Base-by-base conservation (phyloP, 2,329 filamentous ascomycete species). In the Didymella lethalis region DNA sequence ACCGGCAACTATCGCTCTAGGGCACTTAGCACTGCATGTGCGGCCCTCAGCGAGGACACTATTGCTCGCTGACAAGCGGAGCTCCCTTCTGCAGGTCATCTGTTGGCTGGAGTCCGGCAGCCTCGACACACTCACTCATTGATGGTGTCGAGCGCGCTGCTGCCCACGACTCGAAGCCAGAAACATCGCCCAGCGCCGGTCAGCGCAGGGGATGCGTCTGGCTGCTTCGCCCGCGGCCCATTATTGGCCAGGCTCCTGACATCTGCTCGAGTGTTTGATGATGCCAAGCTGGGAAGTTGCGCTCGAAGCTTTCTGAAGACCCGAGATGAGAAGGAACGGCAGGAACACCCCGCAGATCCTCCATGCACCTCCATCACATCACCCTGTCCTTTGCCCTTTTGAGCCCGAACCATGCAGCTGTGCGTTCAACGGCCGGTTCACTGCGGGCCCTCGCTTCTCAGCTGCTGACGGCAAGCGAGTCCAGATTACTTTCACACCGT, bases 301-400 rank as follows among this genome's bases (percentile, higher is more conserved):
- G 34, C 44, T 58, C 41, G 55, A 58, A 58, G 55, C 55, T 58
- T 58, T 57, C 50, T 51, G 34, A 29, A 52, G 29, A 29, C 48
- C 54, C 49, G 55, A 58, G 38, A 58, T 55, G 45, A 49, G 46
- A 12, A 56, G 46, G 45, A 32, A 40, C 50, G 23, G 28, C 34
- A 54, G 51, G 51, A 54, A 48, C 52, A 48, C 52, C 53, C 53
- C 53, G 55, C 55, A 48, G 43, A 57, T 57, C 55, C 41, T 44
- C 36, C 36, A 23, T 44, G 41, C 41, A 43, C 54, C 41, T 52
- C 46, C 36, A 53, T 47, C 55, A 53, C 55, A 52, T 45, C 44
- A 44, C 28, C 40, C 47, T 40, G 38, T 12, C 43, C 16, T 41
- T 20, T 45, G 32, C 44, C 32, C 29, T 48, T 57, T 45, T 23